Evolutionary conservation across 345 rosid genomes (phyloP).

Genomic region (Brassica napus): DNA sequence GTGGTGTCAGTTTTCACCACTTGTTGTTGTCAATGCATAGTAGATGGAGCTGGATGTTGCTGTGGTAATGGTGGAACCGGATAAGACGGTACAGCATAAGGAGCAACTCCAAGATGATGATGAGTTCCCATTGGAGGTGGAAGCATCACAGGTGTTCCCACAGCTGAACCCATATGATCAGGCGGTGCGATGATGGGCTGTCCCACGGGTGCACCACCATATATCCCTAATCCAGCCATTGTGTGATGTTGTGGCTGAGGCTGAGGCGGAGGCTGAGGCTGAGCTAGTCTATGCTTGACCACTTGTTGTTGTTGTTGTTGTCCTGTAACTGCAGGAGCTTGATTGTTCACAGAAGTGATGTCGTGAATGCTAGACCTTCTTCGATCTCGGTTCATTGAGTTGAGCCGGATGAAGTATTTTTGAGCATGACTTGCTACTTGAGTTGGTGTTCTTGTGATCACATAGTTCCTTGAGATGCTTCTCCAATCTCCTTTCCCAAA

Average conservation of each 20-base stretch:
- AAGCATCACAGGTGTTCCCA: slow-evolving; percentile 93
- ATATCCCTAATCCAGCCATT: slow-evolving; percentile 67
- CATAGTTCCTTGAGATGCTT: slow-evolving; percentile 90
- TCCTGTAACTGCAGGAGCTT: slow-evolving; percentile 44
- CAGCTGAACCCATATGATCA: slow-evolving; percentile 75
- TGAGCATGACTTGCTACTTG: slow-evolving; percentile 98
- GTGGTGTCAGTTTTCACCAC: slow-evolving; percentile 29
- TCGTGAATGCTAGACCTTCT: slow-evolving; percentile 94
- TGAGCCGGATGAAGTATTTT: slow-evolving; percentile 79
- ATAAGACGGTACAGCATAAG: slow-evolving; percentile 69
- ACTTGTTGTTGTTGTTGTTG: slow-evolving; percentile 37
- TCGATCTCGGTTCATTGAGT: slow-evolving; percentile 83
- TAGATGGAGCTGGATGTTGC: slow-evolving; percentile 55
- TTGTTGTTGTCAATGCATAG: slow-evolving; percentile 54
- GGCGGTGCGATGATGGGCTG: slow-evolving; percentile 63
- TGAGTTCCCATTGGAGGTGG: slow-evolving; percentile 54
- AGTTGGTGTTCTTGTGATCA: slow-evolving; percentile 86
- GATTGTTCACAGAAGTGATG: slow-evolving; percentile 68
- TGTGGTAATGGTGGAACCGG: slow-evolving; percentile 62
- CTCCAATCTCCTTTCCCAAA: slow-evolving; percentile 99
- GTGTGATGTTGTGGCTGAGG: slow-evolving; percentile 43
- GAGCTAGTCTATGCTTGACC: slow-evolving; percentile 35
- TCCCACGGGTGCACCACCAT: slow-evolving; percentile 66
- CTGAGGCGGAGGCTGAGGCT: slow-evolving; percentile 37
- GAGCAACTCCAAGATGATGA: slow-evolving; percentile 51